These are phyloP conservation scores for Sphaerostilbella broomeana DNA, from an alignment of 2,329 filamentous ascomycete genomes.

Conservation along the genomic window DNA sequence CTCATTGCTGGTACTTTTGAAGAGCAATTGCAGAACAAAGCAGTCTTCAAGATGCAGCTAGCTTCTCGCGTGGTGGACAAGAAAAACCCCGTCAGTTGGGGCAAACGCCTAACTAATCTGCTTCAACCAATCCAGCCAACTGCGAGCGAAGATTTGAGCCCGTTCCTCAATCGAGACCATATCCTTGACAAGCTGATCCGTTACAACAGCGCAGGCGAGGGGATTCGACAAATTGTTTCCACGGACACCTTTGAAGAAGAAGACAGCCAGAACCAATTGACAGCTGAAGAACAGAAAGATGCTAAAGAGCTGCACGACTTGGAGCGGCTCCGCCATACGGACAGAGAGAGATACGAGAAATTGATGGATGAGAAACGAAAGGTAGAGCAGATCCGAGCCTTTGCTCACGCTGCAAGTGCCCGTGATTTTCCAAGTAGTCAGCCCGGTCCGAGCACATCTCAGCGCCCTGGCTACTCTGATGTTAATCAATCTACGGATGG, in stretches of 20 bases:
- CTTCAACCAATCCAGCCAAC: conserved; percentile 53
- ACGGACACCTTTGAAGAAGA: conserved; percentile 70
- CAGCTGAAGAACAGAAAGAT: conserved; percentile 52
- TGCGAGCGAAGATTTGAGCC: conserved; percentile 42
- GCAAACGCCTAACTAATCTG: conserved; percentile 46
- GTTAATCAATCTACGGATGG: conserved; percentile 1
- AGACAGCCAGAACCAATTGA: conserved; percentile 49
- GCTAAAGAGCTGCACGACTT: conserved; percentile 37
- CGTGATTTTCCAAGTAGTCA: neutral
- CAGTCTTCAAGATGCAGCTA: conserved; percentile 77
- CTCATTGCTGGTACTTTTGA: conserved; percentile 75
- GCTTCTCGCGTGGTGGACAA: conserved; percentile 76
- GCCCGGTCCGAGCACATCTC: neutral
- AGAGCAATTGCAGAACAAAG: conserved; percentile 62
- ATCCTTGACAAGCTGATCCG: conserved; percentile 48
- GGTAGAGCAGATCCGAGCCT: conserved; percentile 6
- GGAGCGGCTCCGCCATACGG: conserved; percentile 26
- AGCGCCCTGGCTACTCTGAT: neutral
- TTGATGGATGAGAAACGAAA: conserved; percentile 11
- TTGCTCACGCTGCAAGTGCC: neutral
- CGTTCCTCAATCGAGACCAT: conserved; percentile 55
- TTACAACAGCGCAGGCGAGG: conserved; percentile 27
- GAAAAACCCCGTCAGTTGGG: conserved; percentile 65
- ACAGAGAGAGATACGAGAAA: conserved; percentile 28
- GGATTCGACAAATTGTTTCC: conserved; percentile 53